phyloP scores from a whole-genome alignment of 179 eudicot genomes.

The Vitellaria paradoxa region DNA sequence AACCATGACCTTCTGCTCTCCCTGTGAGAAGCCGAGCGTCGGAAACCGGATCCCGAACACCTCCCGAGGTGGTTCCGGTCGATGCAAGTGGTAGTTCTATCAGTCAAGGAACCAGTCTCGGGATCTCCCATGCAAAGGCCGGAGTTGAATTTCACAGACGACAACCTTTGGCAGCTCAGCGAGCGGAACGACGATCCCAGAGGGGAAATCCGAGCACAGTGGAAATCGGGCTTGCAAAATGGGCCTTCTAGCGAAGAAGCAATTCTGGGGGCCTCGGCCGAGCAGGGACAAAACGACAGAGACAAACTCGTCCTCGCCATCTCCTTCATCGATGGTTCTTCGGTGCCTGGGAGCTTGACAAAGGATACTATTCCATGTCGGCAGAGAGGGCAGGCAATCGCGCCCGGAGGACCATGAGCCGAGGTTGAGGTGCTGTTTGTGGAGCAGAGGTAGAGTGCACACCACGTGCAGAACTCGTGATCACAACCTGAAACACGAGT shows the following conservation, averaged over 20 bases:
- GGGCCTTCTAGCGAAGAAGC: conserved; percentile 45
- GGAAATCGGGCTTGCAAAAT: conserved; percentile 49
- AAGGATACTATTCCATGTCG: conserved; percentile 81
- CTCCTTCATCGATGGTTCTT: conserved; percentile 39
- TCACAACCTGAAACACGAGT: conserved; percentile 53
- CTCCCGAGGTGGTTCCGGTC: conserved; percentile 14
- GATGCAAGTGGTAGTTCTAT: conserved; percentile 22
- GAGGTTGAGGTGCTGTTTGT: conserved; percentile 48
- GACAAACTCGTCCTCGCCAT: conserved; percentile 55
- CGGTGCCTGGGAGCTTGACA: conserved; percentile 44
- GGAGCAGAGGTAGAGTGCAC: conserved; percentile 86
- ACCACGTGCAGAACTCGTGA: conserved; percentile 84
- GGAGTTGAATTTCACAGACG: conserved; percentile 43
- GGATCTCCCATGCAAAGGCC: conserved; percentile 62
- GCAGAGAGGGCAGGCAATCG: conserved; percentile 80
- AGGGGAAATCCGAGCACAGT: conserved; percentile 37
- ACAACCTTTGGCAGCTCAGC: conserved; percentile 57
- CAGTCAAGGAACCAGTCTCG: conserved; percentile 40
- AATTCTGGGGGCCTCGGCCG: conserved; percentile 37
- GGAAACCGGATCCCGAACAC: conserved; percentile 48
- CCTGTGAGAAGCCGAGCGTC: conserved; percentile 53
- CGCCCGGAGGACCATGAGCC: conserved; percentile 61
- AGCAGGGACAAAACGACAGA: conserved; percentile 57
- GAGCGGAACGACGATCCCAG: conserved; percentile 49
- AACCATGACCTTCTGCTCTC: conserved; percentile 76